Base-by-base conservation (phyloP, 23 red algal genomes). In the Gracilaria gracilis region DNA sequence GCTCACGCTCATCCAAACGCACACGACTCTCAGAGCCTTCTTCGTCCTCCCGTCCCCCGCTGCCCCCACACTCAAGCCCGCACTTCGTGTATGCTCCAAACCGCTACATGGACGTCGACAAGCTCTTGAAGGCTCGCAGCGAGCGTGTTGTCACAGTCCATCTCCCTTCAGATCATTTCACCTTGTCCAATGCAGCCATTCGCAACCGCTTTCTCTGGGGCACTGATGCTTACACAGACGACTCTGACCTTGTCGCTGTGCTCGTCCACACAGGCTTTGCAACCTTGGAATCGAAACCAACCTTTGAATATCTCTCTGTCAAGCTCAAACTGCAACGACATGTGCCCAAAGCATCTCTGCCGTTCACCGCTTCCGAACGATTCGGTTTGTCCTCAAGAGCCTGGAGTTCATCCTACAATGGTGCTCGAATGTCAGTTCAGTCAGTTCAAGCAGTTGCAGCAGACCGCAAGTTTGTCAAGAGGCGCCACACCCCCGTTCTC, bases 171-270 rank as follows among this genome's bases (percentile, higher is more conserved):
- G 95, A 96, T 37, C 76, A 91, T 71, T 78, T 88, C 29, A 88
- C 95, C 0, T n/a, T 61, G 1, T 16, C 57, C 66, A 79, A 88
- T 75, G 48, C 80, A 14, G 65, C 89, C 12, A 19, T 96, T 48
- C 51, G 55, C 9, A 51, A 67, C 47, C 81, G 88, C 8, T 67
- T 88, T 49, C 79, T 96, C 4, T 96, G 95, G 95, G 95, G 95
- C 14, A 46, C 55, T 11, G 82, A 75, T 13, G 21, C 21, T 16
- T 96, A 96, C 49, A 96, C 88, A 21, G 81, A 75, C 54, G 95
- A 96, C 57, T 93, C 88, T 5, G 95, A 96, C 71, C 40, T 93
- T 48, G 88, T 93, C 32, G 87, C 88, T 11, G 89, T 89, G 14
- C 69, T 96, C 0, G 39, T 87, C 37, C 95, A 96, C 55, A 70